A percentile compares a stretch with the other conserved stretches of the same genome.
phyloP scores from a whole-genome alignment of 345 rosid species.

The Salix udensis region DNA sequence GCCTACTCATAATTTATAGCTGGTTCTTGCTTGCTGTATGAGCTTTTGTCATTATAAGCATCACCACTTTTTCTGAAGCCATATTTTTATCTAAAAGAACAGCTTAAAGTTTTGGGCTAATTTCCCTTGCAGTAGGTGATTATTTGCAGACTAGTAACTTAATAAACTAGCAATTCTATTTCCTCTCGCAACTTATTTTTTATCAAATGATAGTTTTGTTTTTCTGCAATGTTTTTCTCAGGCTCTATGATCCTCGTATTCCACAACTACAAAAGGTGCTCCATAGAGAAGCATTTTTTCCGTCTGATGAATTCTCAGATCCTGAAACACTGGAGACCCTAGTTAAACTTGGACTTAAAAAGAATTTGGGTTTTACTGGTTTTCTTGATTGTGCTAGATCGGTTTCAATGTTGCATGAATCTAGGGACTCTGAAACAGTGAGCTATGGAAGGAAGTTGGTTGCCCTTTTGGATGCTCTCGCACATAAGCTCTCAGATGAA shows the following conservation, averaged over 20 bases:
- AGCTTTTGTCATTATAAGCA: neutral
- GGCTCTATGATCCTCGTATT: conserved; percentile 91
- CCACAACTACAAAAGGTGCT: conserved; percentile 62
- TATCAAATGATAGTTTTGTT: conserved; percentile 4
- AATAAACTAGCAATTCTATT: neutral
- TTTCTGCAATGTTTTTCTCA: conserved; percentile 39
- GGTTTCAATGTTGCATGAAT: conserved; percentile 57
- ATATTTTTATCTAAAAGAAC: too few relatives aligned
- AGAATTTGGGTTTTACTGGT: conserved; percentile 54
- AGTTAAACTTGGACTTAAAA: conserved; percentile 68
- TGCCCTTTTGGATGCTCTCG: conserved; percentile 53
- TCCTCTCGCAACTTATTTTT: neutral
- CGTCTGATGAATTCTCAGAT: conserved; percentile 65
- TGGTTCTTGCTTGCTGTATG: too few relatives aligned
- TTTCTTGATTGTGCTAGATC: conserved; percentile 85
- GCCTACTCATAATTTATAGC: neutral
- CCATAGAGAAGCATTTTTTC: conserved; percentile 70
- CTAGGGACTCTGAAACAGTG: conserved; percentile 48
- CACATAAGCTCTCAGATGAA: conserved; percentile 45
- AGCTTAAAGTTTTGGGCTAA: neutral
- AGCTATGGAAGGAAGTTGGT: conserved; percentile 58
- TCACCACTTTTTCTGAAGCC: neutral
- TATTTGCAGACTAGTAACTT: neutral
- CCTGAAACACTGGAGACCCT: conserved; percentile 67
- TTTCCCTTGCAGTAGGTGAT: neutral